Percentiles rank a stretch among this genome's conserved stretches.
phyloP scores from a whole-genome alignment of 2,329 filamentous ascomycete genomes.

The Chaetomium olivaceum region DNA sequence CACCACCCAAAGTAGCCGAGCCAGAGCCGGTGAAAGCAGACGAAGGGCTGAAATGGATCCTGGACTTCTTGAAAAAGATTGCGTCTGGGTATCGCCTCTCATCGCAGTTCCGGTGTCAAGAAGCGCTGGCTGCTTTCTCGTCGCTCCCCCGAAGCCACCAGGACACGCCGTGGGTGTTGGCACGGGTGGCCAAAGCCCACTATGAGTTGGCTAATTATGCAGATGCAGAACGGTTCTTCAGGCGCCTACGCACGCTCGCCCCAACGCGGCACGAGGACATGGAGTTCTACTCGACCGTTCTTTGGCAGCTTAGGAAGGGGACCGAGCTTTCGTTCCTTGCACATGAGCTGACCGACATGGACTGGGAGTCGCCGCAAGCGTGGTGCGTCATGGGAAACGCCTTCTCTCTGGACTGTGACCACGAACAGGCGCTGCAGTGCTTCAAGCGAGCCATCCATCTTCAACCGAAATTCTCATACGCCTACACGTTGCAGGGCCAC shows the following conservation, averaged over 20 bases:
- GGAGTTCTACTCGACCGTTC: conserved; percentile 97
- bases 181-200: conserved; percentile 85
- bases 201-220: conserved; percentile 87
- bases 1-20: conserved; percentile 45
- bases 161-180: conserved; percentile 90
- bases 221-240: conserved; percentile 85
- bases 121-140: conserved; percentile 73
- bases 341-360: conserved; percentile 83
- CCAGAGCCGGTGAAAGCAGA: conserved; percentile 65
- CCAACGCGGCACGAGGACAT: conserved; percentile 88
- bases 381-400: conserved; percentile 97
- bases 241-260: conserved; percentile 73
- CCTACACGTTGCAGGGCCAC: conserved; percentile 92
- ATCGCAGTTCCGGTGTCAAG: conserved; percentile 74
- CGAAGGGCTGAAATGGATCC: conserved; percentile 72
- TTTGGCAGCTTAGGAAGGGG: conserved; percentile 97
- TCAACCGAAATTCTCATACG: conserved; percentile 88
- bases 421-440: conserved; percentile 90
- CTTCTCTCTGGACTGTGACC: conserved; percentile 87
- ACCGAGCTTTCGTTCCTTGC: conserved; percentile 89
- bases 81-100: conserved; percentile 77
- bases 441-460: conserved; percentile 94
- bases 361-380: conserved; percentile 87
- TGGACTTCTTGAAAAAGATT: conserved; percentile 80
- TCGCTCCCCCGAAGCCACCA: conserved; percentile 72